phyloP scores from a whole-genome alignment of 2,329 filamentous ascomycete genomes.

The Ceratocystis papillata region DNA sequence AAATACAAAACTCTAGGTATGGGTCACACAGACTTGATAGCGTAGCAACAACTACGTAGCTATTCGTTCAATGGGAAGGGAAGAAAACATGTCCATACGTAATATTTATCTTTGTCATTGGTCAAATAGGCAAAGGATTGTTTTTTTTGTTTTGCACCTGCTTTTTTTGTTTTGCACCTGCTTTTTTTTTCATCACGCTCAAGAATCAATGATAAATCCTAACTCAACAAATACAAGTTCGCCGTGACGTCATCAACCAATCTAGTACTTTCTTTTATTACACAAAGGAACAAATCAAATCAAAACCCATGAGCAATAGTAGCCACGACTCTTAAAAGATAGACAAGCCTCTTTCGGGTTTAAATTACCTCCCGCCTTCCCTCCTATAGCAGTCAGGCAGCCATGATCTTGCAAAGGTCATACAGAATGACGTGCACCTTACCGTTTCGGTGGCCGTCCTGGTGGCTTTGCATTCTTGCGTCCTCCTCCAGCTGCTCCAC shows the following conservation, averaged over 20 bases:
- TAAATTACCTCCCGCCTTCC: background rate
- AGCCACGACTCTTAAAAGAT: background rate
- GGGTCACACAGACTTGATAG: background rate
- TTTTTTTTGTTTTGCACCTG: background rate
- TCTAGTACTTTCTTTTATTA: too few species aligned
- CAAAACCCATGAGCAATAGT: background rate
- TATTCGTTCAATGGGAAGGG: background rate
- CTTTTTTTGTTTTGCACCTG: background rate
- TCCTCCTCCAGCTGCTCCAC: background rate
- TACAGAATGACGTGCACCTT: too few species aligned
- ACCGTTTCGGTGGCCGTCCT: slow-evolving; percentile 27
- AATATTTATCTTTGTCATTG: too few species aligned
- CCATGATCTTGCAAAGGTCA: too few species aligned
- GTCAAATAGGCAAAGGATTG: too few species aligned
- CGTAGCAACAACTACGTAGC: background rate
- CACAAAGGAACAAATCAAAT: background rate
- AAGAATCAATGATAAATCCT: background rate
- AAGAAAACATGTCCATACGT: background rate
- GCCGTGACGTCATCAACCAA: background rate
- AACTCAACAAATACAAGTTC: background rate
- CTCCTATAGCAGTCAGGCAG: background rate
- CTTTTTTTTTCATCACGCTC: background rate
- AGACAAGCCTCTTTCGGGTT: background rate
- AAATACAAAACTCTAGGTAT: background rate
- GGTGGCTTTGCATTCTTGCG: slow-evolving; percentile 17